Conservation (phyloP, 768 basidiomycete species). For the Lactarius hatsudake region DNA sequence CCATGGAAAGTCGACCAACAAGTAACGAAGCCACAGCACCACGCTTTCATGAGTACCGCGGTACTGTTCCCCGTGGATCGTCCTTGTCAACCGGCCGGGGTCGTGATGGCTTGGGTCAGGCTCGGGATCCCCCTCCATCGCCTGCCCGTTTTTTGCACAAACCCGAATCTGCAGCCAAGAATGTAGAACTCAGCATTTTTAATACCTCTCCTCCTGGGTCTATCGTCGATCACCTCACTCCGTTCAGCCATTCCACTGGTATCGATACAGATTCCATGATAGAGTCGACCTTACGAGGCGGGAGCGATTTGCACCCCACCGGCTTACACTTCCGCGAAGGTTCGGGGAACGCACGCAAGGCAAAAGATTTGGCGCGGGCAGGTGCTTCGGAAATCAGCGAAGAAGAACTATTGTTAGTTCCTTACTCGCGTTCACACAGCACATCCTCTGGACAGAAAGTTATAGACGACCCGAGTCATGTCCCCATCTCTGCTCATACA, state of each 20-base stretch:
- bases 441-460: neutral
- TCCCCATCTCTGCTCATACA: slow-evolving; percentile 19
- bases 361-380: slow-evolving; percentile 9
- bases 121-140: neutral
- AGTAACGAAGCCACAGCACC: neutral
- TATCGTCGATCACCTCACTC: neutral
- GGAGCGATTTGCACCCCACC: neutral
- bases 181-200: neutral
- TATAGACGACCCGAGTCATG: slow-evolving; percentile 6
- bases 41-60: neutral
- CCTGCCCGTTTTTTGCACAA: slow-evolving; percentile 6
- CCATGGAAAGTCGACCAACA: slow-evolving; percentile 7
- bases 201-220: neutral
- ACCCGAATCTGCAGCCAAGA: neutral
- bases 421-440: slow-evolving; percentile 16
- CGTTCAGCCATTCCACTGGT: slow-evolving; percentile 2
- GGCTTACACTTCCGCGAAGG: slow-evolving; percentile 27
- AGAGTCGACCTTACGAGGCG: slow-evolving; percentile 1
- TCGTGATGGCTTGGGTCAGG: neutral
- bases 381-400: slow-evolving; percentile 1
- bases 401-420: slow-evolving; percentile 11
- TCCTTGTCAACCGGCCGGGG: neutral
- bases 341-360: slow-evolving; percentile 26
- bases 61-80: neutral
- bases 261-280: slow-evolving; percentile 3